These are phyloP conservation scores for Kwoniella sp. DNA, from an alignment of 768 basidiomycete genomes.

Conservation along the genomic window DNA sequence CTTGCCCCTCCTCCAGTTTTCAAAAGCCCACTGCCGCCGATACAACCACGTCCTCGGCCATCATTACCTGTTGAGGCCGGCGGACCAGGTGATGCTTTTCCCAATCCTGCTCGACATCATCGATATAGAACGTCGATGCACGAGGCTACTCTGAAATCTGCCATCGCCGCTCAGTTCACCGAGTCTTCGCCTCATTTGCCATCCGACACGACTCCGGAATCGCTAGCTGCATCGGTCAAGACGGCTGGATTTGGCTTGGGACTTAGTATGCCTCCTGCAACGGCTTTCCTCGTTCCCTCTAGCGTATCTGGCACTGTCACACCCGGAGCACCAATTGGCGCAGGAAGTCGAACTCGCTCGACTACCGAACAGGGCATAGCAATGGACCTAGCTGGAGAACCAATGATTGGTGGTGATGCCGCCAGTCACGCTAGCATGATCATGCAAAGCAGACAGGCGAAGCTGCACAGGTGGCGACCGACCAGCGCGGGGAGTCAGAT, in stretches of 20 bases:
- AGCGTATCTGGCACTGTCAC: conserved; percentile 17
- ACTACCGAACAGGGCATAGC: conserved; percentile 24
- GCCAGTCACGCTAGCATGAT: conserved; percentile 56
- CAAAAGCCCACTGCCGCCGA: conserved; percentile 27
- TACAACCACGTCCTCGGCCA: conserved; percentile 30
- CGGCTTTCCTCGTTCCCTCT: conserved; percentile 11
- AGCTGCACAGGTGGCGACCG: conserved; percentile 57
- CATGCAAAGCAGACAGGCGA: conserved; percentile 57
- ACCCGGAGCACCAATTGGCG: conserved; percentile 11
- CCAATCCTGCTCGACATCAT: conserved; percentile 26
- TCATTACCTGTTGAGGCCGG: conserved; percentile 39
- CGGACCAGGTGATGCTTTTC: conserved; percentile 24
- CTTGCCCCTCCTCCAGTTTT: conserved; percentile 38
- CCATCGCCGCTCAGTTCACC: conserved; percentile 19
- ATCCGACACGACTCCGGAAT: neutral
- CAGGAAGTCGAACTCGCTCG: conserved; percentile 13
- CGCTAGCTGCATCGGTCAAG: conserved; percentile 9
- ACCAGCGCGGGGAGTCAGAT: conserved; percentile 26
- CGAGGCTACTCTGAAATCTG: conserved; percentile 31
- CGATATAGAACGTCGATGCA: conserved; percentile 47
- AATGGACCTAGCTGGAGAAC: conserved; percentile 45
- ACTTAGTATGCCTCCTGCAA: conserved; percentile 26
- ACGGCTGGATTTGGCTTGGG: conserved; percentile 31
- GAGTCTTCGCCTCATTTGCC: conserved; percentile 27
- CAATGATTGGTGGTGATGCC: conserved; percentile 42